phyloP scores from a whole-genome alignment of 192 early-diverging fungal species.

The Umbelopsis sp. region DNA sequence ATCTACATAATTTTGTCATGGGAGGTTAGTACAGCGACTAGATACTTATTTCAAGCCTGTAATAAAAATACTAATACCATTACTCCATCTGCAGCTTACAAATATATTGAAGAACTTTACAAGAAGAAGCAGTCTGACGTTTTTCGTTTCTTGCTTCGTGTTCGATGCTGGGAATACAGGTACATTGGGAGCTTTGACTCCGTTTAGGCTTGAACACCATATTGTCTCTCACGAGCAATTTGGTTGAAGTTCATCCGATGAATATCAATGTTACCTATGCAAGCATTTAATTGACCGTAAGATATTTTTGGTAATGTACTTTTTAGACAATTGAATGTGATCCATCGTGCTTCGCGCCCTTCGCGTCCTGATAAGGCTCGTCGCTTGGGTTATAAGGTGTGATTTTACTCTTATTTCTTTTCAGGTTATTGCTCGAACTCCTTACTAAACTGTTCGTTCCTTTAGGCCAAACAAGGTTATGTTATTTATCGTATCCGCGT shows the following conservation, averaged over 20 bases:
- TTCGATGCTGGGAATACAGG: slow-evolving; percentile 98
- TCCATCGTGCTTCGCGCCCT: slow-evolving; percentile 97
- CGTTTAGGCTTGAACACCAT: slow-evolving; percentile 29
- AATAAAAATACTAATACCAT: not conserved
- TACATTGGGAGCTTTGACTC: slow-evolving; percentile 38
- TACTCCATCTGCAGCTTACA: slow-evolving; percentile 56
- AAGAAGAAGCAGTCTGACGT: slow-evolving; percentile 99
- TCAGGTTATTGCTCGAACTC: not conserved
- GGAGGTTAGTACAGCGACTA: not conserved
- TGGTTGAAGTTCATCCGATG: slow-evolving; percentile 34
- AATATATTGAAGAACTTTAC: slow-evolving; percentile 91
- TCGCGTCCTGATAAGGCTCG: slow-evolving; percentile 98
- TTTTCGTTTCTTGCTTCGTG: slow-evolving; percentile 96
- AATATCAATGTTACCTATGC: slow-evolving; percentile 20
- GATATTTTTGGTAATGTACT: slow-evolving; percentile 14
- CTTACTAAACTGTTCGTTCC: not conserved
- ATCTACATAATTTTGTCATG: not conserved
- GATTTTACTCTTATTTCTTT: not conserved
- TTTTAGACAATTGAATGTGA: slow-evolving; percentile 91
- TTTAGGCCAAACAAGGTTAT: slow-evolving; percentile 97
- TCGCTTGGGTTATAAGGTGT: slow-evolving; percentile 95
- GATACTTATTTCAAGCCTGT: not conserved
- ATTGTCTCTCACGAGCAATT: not conserved
- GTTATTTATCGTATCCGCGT: slow-evolving; percentile 99
- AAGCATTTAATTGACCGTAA: slow-evolving; percentile 18